phyloP scores from a whole-genome alignment of 257 asterid genomes.

The Solanum gandarillasii region DNA sequence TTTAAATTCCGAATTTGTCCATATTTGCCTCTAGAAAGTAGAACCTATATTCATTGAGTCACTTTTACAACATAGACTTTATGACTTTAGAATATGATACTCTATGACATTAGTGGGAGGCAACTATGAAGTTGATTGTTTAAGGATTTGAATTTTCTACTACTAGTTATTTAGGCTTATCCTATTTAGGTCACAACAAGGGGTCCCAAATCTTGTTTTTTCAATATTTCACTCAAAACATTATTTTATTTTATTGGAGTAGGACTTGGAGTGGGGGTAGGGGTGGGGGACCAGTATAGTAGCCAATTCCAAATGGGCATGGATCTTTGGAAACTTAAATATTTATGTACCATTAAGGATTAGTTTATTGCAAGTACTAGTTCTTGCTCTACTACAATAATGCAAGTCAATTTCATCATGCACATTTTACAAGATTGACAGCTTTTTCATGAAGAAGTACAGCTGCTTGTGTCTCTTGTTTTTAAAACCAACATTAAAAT shows the following conservation, averaged over 20 bases:
- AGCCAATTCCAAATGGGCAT: neutral
- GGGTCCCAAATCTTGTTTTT: neutral
- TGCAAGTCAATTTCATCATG: slow-evolving; percentile 5
- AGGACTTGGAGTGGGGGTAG: neutral
- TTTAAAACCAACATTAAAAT: neutral
- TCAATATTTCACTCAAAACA: neutral
- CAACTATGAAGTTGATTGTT: neutral
- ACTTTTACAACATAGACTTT: neutral
- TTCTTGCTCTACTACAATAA: neutral
- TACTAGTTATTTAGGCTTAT: neutral
- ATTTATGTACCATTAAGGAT: neutral
- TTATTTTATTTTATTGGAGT: neutral
- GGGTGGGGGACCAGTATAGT: neutral
- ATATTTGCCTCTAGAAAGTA: neutral
- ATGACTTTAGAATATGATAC: neutral
- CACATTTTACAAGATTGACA: slow-evolving; percentile 10
- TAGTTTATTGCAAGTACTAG: neutral
- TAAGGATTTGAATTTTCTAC: neutral
- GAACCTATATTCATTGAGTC: neutral
- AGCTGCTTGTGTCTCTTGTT: slow-evolving; percentile 2
- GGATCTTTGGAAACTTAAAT: neutral
- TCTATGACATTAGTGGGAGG: neutral
- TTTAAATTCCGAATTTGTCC: neutral
- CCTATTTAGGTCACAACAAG: neutral
- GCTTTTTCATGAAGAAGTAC: slow-evolving; percentile 3